Conservation (phyloP, 192 early-diverging fungal genomes). For the Umbelopsis sp. region DNA sequence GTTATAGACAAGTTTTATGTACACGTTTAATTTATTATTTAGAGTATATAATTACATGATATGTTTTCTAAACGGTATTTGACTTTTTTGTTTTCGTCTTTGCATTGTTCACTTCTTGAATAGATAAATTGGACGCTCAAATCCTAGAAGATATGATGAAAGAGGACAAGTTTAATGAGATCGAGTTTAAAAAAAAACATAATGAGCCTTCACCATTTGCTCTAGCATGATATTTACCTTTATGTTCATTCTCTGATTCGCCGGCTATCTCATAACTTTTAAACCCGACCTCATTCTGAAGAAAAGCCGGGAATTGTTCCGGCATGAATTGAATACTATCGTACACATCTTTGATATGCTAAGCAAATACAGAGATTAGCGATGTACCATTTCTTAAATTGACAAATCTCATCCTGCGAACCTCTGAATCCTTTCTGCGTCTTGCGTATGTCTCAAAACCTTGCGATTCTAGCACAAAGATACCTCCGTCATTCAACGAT, state of each 20-base stretch:
- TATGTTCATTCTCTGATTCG: constrained; percentile 19
- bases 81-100: too few species aligned
- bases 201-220: background rate
- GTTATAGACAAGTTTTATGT: too few species aligned
- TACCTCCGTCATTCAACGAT: constrained; percentile 57
- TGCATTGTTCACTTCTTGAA: constrained; percentile 23
- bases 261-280: constrained; percentile 27
- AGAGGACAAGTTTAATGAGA: background rate
- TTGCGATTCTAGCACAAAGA: constrained; percentile 76
- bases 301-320: constrained; percentile 44
- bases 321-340: constrained; percentile 45
- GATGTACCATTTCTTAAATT: background rate
- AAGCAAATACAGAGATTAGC: background rate
- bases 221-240: background rate
- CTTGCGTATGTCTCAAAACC: constrained; percentile 55
- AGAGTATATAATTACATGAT: too few species aligned
- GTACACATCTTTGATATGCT: constrained; percentile 40
- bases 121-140: constrained; percentile 20
- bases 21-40: too few species aligned
- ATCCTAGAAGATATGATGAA: constrained; percentile 19
- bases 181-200: background rate
- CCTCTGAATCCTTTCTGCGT: constrained; percentile 45
- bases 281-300: constrained; percentile 47
- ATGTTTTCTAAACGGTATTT: too few species aligned
- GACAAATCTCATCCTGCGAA: background rate